phyloP scores from a whole-genome alignment of 2,329 filamentous ascomycete genomes.

The Tricladium varicosporioides region DNA sequence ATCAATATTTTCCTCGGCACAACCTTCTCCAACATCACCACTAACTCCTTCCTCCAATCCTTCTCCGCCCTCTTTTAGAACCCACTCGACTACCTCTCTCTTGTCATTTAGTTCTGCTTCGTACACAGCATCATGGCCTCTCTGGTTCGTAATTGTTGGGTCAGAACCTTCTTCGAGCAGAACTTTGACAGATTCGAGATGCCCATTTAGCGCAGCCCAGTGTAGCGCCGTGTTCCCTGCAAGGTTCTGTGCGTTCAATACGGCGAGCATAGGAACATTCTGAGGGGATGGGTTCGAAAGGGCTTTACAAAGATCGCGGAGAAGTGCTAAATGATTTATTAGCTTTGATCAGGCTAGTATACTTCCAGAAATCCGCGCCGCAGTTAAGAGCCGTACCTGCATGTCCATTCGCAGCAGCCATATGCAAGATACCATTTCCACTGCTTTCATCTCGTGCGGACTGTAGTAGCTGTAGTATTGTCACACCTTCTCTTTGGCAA shows the following conservation, averaged over 20 bases:
- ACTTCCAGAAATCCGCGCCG: neutral
- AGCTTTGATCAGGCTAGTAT: neutral
- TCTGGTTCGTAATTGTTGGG: conserved; percentile 74
- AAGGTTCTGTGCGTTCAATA: conserved; percentile 69
- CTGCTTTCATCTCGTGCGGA: conserved; percentile 72
- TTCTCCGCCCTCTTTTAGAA: conserved; percentile 39
- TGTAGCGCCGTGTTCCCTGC: conserved; percentile 90
- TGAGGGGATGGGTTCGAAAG: conserved; percentile 35
- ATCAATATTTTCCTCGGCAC: conserved; percentile 13
- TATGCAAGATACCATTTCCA: conserved; percentile 80
- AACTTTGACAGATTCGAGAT: conserved; percentile 74
- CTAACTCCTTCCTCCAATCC: conserved; percentile 36
- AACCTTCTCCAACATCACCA: conserved; percentile 22
- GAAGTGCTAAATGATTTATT: conserved; percentile 36
- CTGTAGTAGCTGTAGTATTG: conserved; percentile 62
- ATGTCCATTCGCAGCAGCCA: conserved; percentile 89
- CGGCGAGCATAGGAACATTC: conserved; percentile 37
- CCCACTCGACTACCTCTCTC: conserved; percentile 59
- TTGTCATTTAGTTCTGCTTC: conserved; percentile 70
- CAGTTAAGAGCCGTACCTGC: conserved; percentile 52
- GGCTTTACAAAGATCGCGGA: conserved; percentile 45
- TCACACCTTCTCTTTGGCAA: conserved; percentile 56
- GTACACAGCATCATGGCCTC: conserved; percentile 78
- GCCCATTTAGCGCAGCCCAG: conserved; percentile 90
- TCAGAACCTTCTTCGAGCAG: conserved; percentile 76